phyloP scores from a whole-genome alignment of 2,329 filamentous ascomycete species.

The Whalleya microplaca region DNA sequence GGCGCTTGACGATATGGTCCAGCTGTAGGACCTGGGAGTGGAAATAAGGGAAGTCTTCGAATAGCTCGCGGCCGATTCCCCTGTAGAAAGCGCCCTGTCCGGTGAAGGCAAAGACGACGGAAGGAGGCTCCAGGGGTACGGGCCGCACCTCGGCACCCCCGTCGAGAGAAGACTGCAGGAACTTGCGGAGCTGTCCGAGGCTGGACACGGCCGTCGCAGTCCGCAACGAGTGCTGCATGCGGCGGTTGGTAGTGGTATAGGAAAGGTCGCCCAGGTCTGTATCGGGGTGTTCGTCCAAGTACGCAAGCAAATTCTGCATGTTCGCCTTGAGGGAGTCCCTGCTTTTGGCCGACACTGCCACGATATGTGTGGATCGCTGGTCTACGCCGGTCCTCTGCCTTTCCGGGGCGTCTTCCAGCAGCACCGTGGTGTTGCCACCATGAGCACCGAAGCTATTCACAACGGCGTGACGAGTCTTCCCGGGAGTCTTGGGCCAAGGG shows the following conservation, averaged over 20 bases:
- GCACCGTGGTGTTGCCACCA: slow-evolving; percentile 50
- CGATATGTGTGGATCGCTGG: slow-evolving; percentile 53
- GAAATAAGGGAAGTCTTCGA: slow-evolving; percentile 25
- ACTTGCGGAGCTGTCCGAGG: slow-evolving; percentile 41
- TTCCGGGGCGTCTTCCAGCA: slow-evolving; percentile 28
- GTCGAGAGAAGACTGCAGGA: slow-evolving; percentile 41
- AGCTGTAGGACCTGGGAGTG: slow-evolving; percentile 54
- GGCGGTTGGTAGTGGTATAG: slow-evolving; percentile 68
- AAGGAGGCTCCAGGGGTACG: slow-evolving; percentile 40
- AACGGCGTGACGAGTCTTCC: slow-evolving; percentile 18
- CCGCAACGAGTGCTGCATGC: slow-evolving; percentile 59
- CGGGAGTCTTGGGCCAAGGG: slow-evolving; percentile 36
- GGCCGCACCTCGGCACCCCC: slow-evolving; percentile 45
- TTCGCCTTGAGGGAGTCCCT: slow-evolving; percentile 58
- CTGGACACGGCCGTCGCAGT: slow-evolving; percentile 45
- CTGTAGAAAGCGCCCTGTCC: slow-evolving; percentile 28
- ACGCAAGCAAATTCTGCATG: slow-evolving; percentile 52
- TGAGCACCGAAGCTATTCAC: slow-evolving; percentile 59
- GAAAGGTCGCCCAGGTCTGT: slow-evolving; percentile 57
- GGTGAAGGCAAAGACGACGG: slow-evolving; percentile 31
- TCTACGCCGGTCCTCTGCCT: not conserved
- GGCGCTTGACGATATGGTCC: slow-evolving; percentile 48
- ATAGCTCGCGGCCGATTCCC: slow-evolving; percentile 23
- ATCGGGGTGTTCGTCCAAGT: slow-evolving; percentile 52
- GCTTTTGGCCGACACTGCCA: slow-evolving; percentile 57